A percentile compares a stretch with the other conserved stretches of the same genome.
These are phyloP conservation scores for Arabidopsis lyrata DNA, from an alignment of 441 rosid genomes.

Conservation along the genomic window DNA sequence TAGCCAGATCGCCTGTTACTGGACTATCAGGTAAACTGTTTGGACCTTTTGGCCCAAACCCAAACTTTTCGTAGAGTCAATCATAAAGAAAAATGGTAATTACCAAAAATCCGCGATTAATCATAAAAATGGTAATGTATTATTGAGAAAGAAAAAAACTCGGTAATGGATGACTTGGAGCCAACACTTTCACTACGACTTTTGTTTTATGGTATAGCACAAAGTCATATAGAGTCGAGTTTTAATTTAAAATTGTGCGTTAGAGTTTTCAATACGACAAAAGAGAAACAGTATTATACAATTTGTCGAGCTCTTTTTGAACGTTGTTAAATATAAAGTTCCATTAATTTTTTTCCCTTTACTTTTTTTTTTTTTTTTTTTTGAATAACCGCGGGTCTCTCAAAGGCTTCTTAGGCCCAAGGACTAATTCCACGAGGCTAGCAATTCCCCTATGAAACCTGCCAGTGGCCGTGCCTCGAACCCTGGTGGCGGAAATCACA, in stretches of 20 bases:
- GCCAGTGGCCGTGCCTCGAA: too few species aligned
- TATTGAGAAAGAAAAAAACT: neutral
- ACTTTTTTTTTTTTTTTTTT: too few species aligned
- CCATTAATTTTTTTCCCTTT: neutral
- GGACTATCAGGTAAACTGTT: too few species aligned
- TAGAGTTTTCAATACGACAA: conserved; percentile 8
- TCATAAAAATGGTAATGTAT: neutral
- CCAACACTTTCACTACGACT: conserved; percentile 26
- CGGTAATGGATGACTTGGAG: conserved; percentile 25
- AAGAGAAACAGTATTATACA: neutral
- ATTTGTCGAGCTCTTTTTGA: neutral
- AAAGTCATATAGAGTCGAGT: neutral
- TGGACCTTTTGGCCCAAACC: too few species aligned
- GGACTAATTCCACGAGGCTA: too few species aligned
- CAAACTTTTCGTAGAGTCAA: too few species aligned
- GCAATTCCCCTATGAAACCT: too few species aligned
- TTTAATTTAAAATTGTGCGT: neutral
- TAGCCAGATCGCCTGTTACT: too few species aligned
- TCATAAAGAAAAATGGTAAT: neutral
- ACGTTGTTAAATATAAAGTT: neutral
- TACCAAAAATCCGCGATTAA: neutral
- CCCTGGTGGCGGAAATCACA: too few species aligned
- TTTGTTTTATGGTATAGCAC: neutral
- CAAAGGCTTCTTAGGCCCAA: too few species aligned
- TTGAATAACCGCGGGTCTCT: too few species aligned